Evolutionary conservation across 139 green algal species (phyloP), one percentile per base, ranked within the genome.

Genomic region (Spirogloea muscicola): DNA sequence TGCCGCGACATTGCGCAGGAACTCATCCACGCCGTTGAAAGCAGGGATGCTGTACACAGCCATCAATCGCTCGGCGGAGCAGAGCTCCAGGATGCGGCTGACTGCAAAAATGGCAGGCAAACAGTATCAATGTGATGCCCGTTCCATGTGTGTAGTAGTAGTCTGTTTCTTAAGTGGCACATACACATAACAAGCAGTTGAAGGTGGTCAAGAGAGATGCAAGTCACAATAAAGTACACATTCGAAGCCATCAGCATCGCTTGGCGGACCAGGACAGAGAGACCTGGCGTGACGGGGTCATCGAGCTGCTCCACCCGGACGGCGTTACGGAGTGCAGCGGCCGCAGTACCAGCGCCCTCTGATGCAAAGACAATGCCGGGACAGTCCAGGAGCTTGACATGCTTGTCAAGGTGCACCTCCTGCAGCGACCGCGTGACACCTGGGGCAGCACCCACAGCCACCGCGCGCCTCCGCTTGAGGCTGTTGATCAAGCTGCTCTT

Each of bases 401-500:
- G 81, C 77, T 93, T 95, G 89, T 99, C 94, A 48, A 99, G 86
- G 42, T 92, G 86, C 2, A 98, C 86, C 76, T 96, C 90, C 85
- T 99, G 94, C 60, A 77, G 38, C 18, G 79, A 33, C 27, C 58
- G 55, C 0, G 82, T 87, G 6, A 87, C 65, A 41, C 77, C 84
- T 38, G 81, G 61, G 38, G 72, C 84, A 13, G 68, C 38, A 10
- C 89, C 40, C 55, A 91, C 88, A 58, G 91, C 87, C 37, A 90
- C 93, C 40, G 92, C 91, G 7, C 88, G 80, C 18, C 84, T 73
- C 18, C 94, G 84, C 88, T 96, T 97, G 13, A 99, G 82, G 33
- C 85, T 92, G 89, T 99, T 99, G 85, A 99, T 97, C 36, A 99
- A 75, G 1, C 86, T 94, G 6, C 77, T 91, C 86, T 99, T 99